These are phyloP conservation scores for Termitomyces sp. DNA, from an alignment of 768 basidiomycete species.

Conservation along the genomic window DNA sequence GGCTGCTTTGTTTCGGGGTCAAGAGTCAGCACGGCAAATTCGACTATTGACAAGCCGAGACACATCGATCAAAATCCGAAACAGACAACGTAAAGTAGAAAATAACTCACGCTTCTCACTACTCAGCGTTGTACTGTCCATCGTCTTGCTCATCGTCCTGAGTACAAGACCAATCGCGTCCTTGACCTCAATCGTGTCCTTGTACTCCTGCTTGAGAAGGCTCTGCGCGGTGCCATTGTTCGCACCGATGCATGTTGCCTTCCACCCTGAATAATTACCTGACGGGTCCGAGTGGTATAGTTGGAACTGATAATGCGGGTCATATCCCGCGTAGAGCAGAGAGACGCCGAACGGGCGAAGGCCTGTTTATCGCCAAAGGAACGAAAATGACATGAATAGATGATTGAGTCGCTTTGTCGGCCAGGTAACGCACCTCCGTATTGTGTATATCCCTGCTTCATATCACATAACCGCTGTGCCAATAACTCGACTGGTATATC, in stretches of 20 bases:
- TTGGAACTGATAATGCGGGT: conserved; percentile 94
- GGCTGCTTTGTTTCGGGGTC: conserved; percentile 74
- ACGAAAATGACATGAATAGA: not conserved
- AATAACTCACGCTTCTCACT: conserved; percentile 84
- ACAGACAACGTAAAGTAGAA: not conserved
- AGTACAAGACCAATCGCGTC: conserved; percentile 91
- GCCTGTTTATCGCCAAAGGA: conserved; percentile 40
- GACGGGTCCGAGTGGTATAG: conserved; percentile 98
- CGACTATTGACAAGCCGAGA: conserved; percentile 48
- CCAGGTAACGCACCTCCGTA: conserved; percentile 65
- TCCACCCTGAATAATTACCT: conserved; percentile 98
- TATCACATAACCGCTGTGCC: conserved; percentile 88
- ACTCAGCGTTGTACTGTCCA: conserved; percentile 96
- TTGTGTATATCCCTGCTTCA: conserved; percentile 99
- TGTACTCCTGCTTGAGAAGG: conserved; percentile 96
- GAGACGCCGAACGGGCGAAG: conserved; percentile 98
- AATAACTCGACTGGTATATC: conserved; percentile 97
- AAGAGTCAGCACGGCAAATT: conserved; percentile 90
- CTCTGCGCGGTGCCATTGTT: conserved; percentile 97
- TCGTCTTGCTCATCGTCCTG: conserved; percentile 98
- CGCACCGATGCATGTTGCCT: conserved; percentile 97
- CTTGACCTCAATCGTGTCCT: conserved; percentile 87
- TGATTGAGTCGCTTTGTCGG: not conserved
- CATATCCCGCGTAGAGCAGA: conserved; percentile 93
- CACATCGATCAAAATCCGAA: not conserved